phyloP scores from a whole-genome alignment of 106 monocot genomes.

The Dendrobium catenatum region DNA sequence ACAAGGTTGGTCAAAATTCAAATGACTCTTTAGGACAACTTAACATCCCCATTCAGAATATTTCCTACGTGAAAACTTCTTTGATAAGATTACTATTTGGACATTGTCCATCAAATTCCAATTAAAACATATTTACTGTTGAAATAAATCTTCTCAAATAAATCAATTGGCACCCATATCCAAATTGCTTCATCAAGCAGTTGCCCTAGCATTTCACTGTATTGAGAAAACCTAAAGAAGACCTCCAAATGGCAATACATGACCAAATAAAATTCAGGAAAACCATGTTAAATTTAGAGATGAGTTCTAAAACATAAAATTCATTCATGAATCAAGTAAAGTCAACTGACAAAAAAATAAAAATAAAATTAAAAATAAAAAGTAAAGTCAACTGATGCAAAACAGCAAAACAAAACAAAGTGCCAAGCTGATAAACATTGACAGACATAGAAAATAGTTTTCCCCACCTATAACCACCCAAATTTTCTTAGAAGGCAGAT shows the following conservation, averaged over 20 bases:
- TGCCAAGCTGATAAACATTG: neutral
- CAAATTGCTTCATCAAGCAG: neutral
- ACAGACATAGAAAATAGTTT: neutral
- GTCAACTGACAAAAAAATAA: neutral
- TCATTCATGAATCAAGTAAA: slow-evolving; percentile 7
- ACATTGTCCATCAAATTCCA: neutral
- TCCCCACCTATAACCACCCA: neutral
- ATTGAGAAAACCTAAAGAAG: neutral
- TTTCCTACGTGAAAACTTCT: neutral
- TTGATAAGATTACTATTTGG: neutral
- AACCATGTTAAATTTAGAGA: neutral
- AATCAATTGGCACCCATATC: neutral
- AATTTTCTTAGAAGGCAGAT: neutral
- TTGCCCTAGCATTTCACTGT: neutral
- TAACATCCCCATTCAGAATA: neutral
- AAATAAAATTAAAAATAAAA: neutral
- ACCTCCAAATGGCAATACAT: neutral
- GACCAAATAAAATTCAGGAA: neutral
- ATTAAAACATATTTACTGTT: neutral
- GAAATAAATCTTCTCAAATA: neutral
- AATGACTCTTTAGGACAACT: neutral
- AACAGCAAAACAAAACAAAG: neutral
- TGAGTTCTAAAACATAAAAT: neutral
- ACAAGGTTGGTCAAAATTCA: neutral
- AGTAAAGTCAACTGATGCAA: neutral